phyloP scores from a whole-genome alignment of 2,329 filamentous ascomycete genomes.

The Colletotrichum nymphaeae region DNA sequence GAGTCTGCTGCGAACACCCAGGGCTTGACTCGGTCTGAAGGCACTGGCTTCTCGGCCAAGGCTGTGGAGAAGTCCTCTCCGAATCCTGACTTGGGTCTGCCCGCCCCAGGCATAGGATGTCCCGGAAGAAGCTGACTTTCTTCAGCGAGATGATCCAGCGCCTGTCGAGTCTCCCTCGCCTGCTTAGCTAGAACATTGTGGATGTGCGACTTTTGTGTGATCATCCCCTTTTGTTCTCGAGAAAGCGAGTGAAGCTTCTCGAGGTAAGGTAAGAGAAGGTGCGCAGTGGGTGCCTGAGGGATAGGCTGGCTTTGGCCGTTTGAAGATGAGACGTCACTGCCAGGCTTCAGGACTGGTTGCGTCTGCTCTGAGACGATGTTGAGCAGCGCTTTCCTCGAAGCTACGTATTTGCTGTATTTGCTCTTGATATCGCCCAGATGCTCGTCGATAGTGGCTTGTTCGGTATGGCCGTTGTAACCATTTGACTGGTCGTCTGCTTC shows the following conservation, averaged over 20 bases:
- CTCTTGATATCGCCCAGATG: slow-evolving; percentile 60
- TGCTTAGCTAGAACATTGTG: slow-evolving; percentile 62
- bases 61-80: slow-evolving; percentile 54
- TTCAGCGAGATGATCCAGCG: slow-evolving; percentile 65
- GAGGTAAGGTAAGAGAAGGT: slow-evolving; percentile 68
- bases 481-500: slow-evolving; percentile 38
- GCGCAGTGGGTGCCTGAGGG: slow-evolving; percentile 42
- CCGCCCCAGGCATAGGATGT: slow-evolving; percentile 55
- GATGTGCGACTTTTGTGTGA: slow-evolving; percentile 69
- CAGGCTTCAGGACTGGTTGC: slow-evolving; percentile 41
- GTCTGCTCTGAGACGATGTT: slow-evolving; percentile 48
- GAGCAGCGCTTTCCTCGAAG: slow-evolving; percentile 61
- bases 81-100: slow-evolving; percentile 52
- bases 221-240: slow-evolving; percentile 66
- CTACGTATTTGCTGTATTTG: slow-evolving; percentile 66
- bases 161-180: slow-evolving; percentile 60
- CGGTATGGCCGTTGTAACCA: slow-evolving; percentile 33
- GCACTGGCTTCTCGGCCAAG: slow-evolving; percentile 50
- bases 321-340: neutral
- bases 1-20: slow-evolving; percentile 72
- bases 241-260: slow-evolving; percentile 63
- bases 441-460: slow-evolving; percentile 47
- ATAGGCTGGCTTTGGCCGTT: slow-evolving; percentile 29
- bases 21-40: slow-evolving; percentile 59
- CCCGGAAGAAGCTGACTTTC: slow-evolving; percentile 71